Evolutionary conservation across 805 yeast species (phyloP).

Genomic region (Wickerhamiella australiensis): DNA sequence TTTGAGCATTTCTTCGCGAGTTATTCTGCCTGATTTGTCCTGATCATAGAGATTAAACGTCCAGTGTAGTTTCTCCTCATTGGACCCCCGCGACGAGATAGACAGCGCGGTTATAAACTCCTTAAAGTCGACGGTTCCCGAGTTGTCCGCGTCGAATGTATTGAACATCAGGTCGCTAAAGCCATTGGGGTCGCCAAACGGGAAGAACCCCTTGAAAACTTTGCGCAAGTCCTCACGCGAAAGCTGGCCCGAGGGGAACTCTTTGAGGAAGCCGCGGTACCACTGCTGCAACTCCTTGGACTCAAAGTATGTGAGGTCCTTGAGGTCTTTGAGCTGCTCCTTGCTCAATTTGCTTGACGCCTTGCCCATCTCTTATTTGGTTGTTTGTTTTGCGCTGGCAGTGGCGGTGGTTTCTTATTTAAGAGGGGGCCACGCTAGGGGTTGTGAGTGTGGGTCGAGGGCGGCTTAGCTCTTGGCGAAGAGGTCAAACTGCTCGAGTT

Average conservation of each 20-base stretch:
- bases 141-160: conserved; percentile 73
- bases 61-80: conserved; percentile 80
- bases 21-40: conserved; percentile 63
- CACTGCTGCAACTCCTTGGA: conserved; percentile 92
- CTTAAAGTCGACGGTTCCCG: conserved; percentile 77
- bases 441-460: not conserved
- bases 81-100: conserved; percentile 72
- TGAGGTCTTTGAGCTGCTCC: conserved; percentile 74
- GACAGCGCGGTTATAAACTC: conserved; percentile 84
- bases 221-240: conserved; percentile 78
- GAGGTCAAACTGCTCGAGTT: too few species aligned
- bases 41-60: conserved; percentile 80
- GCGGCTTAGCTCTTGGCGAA: not conserved
- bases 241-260: conserved; percentile 84
- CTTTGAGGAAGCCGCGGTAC: conserved; percentile 92
- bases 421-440: not conserved
- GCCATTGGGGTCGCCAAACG: conserved; percentile 92
- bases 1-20: conserved; percentile 63
- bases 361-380: conserved; percentile 60
- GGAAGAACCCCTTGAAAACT: conserved; percentile 92
- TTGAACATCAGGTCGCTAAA: conserved; percentile 80
- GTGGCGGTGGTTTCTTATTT: not conserved
- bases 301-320: conserved; percentile 81
- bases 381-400: not conserved
- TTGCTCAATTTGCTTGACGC: conserved; percentile 84